These are phyloP conservation scores for Bretziella fagacearum DNA, from an alignment of 2,329 filamentous ascomycete species.

Conservation along the genomic window DNA sequence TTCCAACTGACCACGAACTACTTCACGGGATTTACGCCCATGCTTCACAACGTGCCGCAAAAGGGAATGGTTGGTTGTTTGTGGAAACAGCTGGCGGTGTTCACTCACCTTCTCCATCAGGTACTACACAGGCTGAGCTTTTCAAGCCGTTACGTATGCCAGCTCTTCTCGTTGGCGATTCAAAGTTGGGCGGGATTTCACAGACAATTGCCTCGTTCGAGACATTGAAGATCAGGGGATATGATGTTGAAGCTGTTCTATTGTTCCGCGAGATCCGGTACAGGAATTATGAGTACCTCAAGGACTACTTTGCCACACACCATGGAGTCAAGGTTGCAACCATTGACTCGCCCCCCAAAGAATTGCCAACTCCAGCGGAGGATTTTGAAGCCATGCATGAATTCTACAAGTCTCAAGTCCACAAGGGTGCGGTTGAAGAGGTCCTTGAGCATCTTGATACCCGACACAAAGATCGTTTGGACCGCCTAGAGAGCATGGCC, in stretches of 20 bases:
- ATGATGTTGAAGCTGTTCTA: constrained; percentile 54
- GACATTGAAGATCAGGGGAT: constrained; percentile 59
- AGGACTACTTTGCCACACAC: constrained; percentile 46
- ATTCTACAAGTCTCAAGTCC: constrained; percentile 42
- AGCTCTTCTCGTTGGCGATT: constrained; percentile 57
- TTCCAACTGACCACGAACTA: constrained; percentile 34
- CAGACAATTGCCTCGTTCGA: constrained; percentile 68
- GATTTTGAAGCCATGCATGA: constrained; percentile 40
- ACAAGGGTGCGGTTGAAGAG: constrained; percentile 23
- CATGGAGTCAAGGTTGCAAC: constrained; percentile 39
- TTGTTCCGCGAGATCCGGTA: constrained; percentile 52
- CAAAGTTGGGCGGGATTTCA: constrained; percentile 61
- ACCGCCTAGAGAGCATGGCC: constrained; percentile 43
- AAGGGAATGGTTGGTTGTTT: constrained; percentile 41
- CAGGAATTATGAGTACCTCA: constrained; percentile 50
- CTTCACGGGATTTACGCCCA: constrained; percentile 31
- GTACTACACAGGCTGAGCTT: constrained; percentile 59
- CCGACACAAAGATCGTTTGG: constrained; percentile 39
- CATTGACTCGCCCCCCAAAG: constrained; percentile 41
- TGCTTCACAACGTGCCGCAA: constrained; percentile 26
- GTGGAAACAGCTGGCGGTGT: constrained; percentile 73
- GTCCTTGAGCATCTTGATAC: constrained; percentile 35
- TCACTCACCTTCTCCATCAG: constrained; percentile 60
- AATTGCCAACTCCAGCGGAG: constrained; percentile 23
- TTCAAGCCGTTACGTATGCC: constrained; percentile 61